A percentile compares a stretch with the other conserved stretches of the same genome.
These are phyloP conservation scores for Mortierella sp. DNA, from an alignment of 371 early-diverging fungal species.

Conservation along the genomic window DNA sequence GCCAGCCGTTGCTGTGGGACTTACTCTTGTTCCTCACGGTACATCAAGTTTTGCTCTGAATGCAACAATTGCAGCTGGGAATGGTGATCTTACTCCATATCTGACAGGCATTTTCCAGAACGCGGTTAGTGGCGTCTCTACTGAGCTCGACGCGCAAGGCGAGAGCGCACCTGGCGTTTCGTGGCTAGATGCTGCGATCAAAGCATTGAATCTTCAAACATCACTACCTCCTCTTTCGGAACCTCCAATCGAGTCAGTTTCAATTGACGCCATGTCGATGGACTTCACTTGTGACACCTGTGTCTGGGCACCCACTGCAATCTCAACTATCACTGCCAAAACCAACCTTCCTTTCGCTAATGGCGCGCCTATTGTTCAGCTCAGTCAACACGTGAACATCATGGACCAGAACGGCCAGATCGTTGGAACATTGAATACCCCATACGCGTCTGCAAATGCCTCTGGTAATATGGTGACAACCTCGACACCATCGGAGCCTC, in stretches of 20 bases:
- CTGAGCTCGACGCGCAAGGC: conserved; percentile 33
- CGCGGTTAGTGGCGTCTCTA: conserved; percentile 26
- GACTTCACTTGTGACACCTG: conserved; percentile 31
- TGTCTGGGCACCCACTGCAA: conserved; percentile 15
- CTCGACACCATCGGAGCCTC: neutral
- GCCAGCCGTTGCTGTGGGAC: conserved; percentile 31
- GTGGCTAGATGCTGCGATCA: conserved; percentile 48
- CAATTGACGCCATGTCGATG: conserved; percentile 49
- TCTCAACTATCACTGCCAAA: conserved; percentile 23
- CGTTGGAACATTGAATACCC: conserved; percentile 18
- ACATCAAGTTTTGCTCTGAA: conserved; percentile 34
- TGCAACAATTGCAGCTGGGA: conserved; percentile 33
- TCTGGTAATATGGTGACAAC: conserved; percentile 12
- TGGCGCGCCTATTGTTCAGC: conserved; percentile 19
- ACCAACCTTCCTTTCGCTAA: conserved; percentile 30
- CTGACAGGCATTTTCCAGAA: conserved; percentile 40
- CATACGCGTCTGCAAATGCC: conserved; percentile 5
- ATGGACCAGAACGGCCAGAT: conserved; percentile 19
- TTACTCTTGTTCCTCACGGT: conserved; percentile 37
- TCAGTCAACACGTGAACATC: conserved; percentile 27
- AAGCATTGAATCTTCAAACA: conserved; percentile 15
- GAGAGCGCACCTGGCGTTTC: conserved; percentile 37
- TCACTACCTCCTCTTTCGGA: conserved; percentile 19
- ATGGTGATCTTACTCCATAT: conserved; percentile 22
- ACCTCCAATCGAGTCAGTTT: conserved; percentile 31